Evolutionary conservation across 2,329 filamentous ascomycete genomes (phyloP), one percentile per base, ranked within the genome.

Genomic region (Aspergillus sp.): DNA sequence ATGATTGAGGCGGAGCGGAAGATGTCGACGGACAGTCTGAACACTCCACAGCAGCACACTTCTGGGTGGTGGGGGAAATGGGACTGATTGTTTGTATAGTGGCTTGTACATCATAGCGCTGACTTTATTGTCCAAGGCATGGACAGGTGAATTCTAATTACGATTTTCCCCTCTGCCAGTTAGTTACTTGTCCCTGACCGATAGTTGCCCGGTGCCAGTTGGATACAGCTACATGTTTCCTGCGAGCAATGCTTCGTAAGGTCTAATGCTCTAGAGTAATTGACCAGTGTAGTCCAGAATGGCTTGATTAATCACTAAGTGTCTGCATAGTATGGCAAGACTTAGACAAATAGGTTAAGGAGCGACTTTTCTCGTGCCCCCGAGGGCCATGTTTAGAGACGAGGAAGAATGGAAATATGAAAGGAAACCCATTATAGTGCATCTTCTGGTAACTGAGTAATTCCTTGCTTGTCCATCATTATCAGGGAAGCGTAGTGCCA

Each of bases 1-100:
- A 69, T 81, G 70, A 61, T 81, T 17, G 78, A 81, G 3, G 63
- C 70, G 0, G 79, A 81, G 65, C 66, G 77, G 53, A 71, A 73
- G 23, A 58, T 57, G 19, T 62, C 65, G 6, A 62, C 42, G 32
- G 70, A 69, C 17, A 42, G 30, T 63, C 7, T 32, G 5, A 54
- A 57, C 3, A 5, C 25, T 17, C n/a, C 23, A 19, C 60, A 60
- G 7, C 30, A 59, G 19, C 58, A 53, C 21, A 59, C 27, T 42
- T 64, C 63, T 3, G 39, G 25, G 5, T 30, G 25, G 30, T 67
- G 67, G 66, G 59, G 54, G 8, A 59, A 54, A 48, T 67, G 62
- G 66, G 55, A 57, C 15, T 72, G 67, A 67, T 54, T 59, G 48
- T 61, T 17, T 61, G 36, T 41, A 44, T 44, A 23, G 41, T 8